Evolutionary conservation across 2,329 filamentous ascomycete species (phyloP).

Genomic region (Pseudocercospora ulei): DNA sequence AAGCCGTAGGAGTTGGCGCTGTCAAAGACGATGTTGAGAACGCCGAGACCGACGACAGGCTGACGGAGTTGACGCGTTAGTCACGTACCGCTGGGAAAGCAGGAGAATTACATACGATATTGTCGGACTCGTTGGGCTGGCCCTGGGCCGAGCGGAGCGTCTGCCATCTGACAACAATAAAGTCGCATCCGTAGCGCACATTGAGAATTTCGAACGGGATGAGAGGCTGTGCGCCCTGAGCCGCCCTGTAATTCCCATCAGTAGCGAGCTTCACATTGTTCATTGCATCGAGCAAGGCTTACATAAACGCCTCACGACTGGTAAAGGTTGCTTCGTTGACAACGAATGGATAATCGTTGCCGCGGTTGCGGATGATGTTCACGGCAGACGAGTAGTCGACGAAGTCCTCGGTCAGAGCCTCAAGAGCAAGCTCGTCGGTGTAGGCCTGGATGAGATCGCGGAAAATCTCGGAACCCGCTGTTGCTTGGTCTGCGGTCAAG

Average conservation of each 20-base stretch:
- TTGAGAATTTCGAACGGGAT: constrained; percentile 28
- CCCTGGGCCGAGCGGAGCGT: constrained; percentile 21
- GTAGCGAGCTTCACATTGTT: background rate
- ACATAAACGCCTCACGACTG: constrained; percentile 24
- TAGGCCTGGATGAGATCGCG: constrained; percentile 27
- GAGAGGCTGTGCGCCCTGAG: constrained; percentile 25
- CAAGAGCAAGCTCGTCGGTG: constrained; percentile 25
- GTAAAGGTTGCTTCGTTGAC: constrained; percentile 24
- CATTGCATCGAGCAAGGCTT: background rate
- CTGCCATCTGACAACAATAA: constrained; percentile 25
- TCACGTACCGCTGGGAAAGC: background rate
- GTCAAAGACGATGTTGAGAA: constrained; percentile 23
- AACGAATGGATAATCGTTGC: constrained; percentile 20
- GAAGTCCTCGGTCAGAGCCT: constrained; percentile 27
- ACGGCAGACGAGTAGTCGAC: constrained; percentile 28
- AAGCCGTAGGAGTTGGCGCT: constrained; percentile 22
- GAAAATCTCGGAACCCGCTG: constrained; percentile 25
- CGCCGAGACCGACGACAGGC: constrained; percentile 23
- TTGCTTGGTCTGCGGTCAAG: constrained; percentile 23
- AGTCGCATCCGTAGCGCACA: constrained; percentile 26
- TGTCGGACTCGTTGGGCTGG: constrained; percentile 21
- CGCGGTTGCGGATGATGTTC: constrained; percentile 27
- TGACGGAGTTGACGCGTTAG: constrained; percentile 8
- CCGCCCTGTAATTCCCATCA: constrained; percentile 10
- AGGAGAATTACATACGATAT: constrained; percentile 20